Base-by-base conservation (phyloP, 1,139 yeast genomes). In the Candida tropicalis region DNA sequence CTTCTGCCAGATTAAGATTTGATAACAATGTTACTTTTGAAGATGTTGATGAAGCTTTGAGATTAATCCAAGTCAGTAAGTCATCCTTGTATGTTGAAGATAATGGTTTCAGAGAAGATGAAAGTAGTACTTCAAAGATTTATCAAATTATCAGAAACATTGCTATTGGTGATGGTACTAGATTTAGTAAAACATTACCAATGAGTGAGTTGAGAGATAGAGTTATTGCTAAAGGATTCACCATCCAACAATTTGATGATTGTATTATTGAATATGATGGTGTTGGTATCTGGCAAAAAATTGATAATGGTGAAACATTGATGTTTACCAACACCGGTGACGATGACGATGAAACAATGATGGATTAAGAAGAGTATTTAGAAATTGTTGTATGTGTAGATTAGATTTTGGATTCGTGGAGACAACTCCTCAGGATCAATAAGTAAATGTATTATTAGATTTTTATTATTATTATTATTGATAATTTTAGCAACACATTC, bases 21-120 rank as follows among this genome's bases (percentile, higher is more conserved):
- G 83, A 84, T 46, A 75, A 84, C 49, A 68, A 62, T 12, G 99
- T 95, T 7, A 75, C 75, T 22, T 68, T 75, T 41, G 87, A 79
- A 48, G 99, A 95, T 65, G 97, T 95, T 29, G 98, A 95, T 59
- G 99, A 95, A 68, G 97, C 99, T 0, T 73, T 95, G 56, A 79
- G 99, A 57, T 76, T 95, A 54, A 74, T 86, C 47, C 85, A 85
- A 54, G 96, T 88, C 15, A 89, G 97, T 20, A 88, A 91, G 64
- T 83, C 88, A 42, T 86, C 96, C 12, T 75, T 93, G 55, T 77
- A 77, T 53, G 72, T 75, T 32, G 82, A 81, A 35, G 79, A 73
- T 41, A 75, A 73, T 47, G 60, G 48, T 39, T 63, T 54, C 35
- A 71, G 74, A 40, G 89, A 83, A 56, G 82, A 80, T 49, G 73